phyloP scores from a whole-genome alignment of 202 grass and related monocot species.

The Brachypodium distachyon region DNA sequence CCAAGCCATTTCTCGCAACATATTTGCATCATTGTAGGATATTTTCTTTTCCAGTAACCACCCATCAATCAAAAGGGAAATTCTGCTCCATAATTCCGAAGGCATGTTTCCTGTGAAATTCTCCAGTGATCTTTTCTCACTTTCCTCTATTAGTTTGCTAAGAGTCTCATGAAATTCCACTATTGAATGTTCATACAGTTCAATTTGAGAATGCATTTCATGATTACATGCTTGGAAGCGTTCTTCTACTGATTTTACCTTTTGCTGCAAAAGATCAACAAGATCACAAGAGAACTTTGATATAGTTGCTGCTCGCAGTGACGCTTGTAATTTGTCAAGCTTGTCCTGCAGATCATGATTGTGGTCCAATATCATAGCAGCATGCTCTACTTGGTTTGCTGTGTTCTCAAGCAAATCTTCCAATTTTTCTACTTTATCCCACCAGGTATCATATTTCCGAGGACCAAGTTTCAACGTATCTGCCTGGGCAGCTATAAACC shows the following conservation, averaged over 20 bases:
- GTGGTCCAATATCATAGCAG: slow-evolving; percentile 25
- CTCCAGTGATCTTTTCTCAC: slow-evolving; percentile 42
- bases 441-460: slow-evolving; percentile 45
- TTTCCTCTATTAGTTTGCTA: slow-evolving; percentile 68
- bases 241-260: slow-evolving; percentile 57
- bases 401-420: slow-evolving; percentile 44
- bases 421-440: slow-evolving; percentile 58
- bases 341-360: slow-evolving; percentile 44
- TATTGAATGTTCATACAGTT: slow-evolving; percentile 78
- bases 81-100: slow-evolving; percentile 71
- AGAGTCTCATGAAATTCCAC: slow-evolving; percentile 72
- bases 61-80: slow-evolving; percentile 72
- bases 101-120: slow-evolving; percentile 47
- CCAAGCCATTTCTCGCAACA: slow-evolving; percentile 64
- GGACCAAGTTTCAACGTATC: slow-evolving; percentile 48
- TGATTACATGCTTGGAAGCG: slow-evolving; percentile 47
- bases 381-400: slow-evolving; percentile 40
- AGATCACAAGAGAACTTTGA: slow-evolving; percentile 42
- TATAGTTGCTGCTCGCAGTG: slow-evolving; percentile 35
- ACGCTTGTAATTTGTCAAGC: slow-evolving; percentile 40
- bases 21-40: slow-evolving; percentile 45
- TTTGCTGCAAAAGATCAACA: slow-evolving; percentile 58
- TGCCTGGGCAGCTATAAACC: slow-evolving; percentile 40
- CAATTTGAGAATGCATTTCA: slow-evolving; percentile 70
- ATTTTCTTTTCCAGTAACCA: slow-evolving; percentile 96